These are phyloP conservation scores for Hanseniaspora uvarum DNA, from an alignment of 1,139 yeast genomes.

Conservation along the genomic window DNA sequence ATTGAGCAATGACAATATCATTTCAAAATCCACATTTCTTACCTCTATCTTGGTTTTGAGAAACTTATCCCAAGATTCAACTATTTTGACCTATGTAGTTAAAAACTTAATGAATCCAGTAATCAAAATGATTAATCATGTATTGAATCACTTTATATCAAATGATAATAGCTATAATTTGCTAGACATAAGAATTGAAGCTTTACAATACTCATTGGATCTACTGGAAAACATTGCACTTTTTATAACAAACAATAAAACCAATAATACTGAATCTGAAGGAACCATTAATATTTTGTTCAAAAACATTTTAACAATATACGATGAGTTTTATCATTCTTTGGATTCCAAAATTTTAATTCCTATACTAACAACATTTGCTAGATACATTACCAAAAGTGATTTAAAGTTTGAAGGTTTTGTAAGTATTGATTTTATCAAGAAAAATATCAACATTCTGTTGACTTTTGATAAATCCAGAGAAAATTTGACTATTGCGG, in stretches of 20 bases:
- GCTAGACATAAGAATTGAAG: conserved; percentile 37
- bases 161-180: conserved; percentile 12
- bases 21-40: conserved; percentile 26
- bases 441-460: conserved; percentile 39
- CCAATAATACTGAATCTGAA: conserved; percentile 4
- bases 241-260: conserved; percentile 47
- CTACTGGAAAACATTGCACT: conserved; percentile 77
- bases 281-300: conserved; percentile 47
- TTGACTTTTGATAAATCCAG: conserved; percentile 32
- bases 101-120: conserved; percentile 30
- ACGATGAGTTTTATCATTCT: conserved; percentile 2
- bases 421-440: conserved; percentile 35
- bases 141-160: neutral
- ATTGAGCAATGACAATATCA: neutral
- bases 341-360: conserved; percentile 37
- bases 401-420: conserved; percentile 34
- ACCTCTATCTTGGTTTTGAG: conserved; percentile 46
- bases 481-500: conserved; percentile 54
- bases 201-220: conserved; percentile 62
- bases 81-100: conserved; percentile 49
- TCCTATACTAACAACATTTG: conserved; percentile 45
- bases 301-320: conserved; percentile 27
- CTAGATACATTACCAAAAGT: conserved; percentile 42
- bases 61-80: conserved; percentile 72
- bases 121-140: conserved; percentile 28